phyloP scores from a whole-genome alignment of 1,284 basidiomycete species.

The Cryptococcus neoformans region DNA sequence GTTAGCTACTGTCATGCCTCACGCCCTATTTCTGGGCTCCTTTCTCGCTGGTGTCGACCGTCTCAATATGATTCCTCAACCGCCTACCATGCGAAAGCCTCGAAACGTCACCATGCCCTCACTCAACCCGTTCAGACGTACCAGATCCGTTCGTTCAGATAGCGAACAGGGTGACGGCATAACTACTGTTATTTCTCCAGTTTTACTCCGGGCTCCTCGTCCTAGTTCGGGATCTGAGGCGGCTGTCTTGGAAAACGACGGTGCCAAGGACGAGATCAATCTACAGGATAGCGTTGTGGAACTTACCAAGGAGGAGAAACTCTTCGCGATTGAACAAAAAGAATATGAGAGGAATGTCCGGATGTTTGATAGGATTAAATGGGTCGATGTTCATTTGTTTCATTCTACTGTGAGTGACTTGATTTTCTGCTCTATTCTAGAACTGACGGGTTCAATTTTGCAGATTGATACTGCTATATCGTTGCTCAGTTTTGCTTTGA shows the following conservation, averaged over 20 bases:
- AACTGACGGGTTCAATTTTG: background rate
- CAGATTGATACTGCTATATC: slow-evolving; percentile 48
- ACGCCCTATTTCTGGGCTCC: slow-evolving; percentile 85
- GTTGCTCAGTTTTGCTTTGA: slow-evolving; percentile 75
- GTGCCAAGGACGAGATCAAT: background rate
- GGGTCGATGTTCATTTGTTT: slow-evolving; percentile 70
- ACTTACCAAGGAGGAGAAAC: slow-evolving; percentile 13
- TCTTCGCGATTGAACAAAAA: slow-evolving; percentile 24
- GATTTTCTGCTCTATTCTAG: background rate
- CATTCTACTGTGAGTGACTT: slow-evolving; percentile 60
- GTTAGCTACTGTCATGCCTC: slow-evolving; percentile 79
- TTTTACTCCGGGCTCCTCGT: background rate
- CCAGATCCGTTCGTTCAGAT: background rate
- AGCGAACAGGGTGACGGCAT: background rate
- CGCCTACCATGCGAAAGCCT: slow-evolving; percentile 14
- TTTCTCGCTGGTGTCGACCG: slow-evolving; percentile 78
- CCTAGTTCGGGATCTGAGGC: background rate
- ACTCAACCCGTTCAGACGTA: slow-evolving; percentile 11
- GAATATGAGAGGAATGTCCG: slow-evolving; percentile 61
- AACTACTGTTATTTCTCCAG: background rate
- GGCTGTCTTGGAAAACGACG: background rate
- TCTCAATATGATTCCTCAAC: slow-evolving; percentile 43
- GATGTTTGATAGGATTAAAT: slow-evolving; percentile 58
- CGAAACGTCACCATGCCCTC: slow-evolving; percentile 18
- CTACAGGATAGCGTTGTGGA: background rate